Evolutionary conservation across 805 yeast species (phyloP), one percentile per base, ranked within the genome.

Genomic region (Suhomyces faveliae): DNA sequence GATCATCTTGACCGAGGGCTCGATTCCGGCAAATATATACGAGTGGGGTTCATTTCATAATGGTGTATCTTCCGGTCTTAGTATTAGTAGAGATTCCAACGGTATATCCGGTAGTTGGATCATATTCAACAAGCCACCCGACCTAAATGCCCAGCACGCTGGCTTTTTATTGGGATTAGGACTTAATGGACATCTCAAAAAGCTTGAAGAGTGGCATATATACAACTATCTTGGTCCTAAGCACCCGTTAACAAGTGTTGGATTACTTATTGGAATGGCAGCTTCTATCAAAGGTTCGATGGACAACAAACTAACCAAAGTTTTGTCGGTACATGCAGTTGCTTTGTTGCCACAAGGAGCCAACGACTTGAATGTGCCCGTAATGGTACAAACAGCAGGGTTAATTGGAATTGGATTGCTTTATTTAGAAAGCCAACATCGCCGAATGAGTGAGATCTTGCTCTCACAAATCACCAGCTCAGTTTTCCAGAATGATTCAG

Each of bases 111-210:
- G 97, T 0, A 83, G 95, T 56, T 92, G 98, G 98, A 87, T 92
- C 30, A 85, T 86, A 0, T 89, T 87, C 62, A 89, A 89, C 56
- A 85, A 84, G 55, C 96, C 96, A 0, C 76, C 78, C 0, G 76
- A 70, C 4, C 63, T 87, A 25, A 83, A 81, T 55, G 79, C 96
- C 0, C 91, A 88, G 51, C 97, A 91, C 70, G 97, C 97, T 19
- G 99, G 99, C 0, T 90, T 94, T 56, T 66, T 94, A n/a, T 67
- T 89, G 15, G 99, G 97, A 0, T 71, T 94, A 21, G 99, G 99
- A 0, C 69, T 94, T 24, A 89, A 89, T 66, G 98, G 98, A 0
- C 96, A 91, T 61, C 68, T 94, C 57, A 82, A 79, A 48, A 75
- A 77, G 37, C 68, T 94, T 21, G 98, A 92, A 59, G 97, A 94